A percentile compares a stretch with the other conserved stretches of the same genome.
These are phyloP conservation scores for Monosporascus sp. DNA, from an alignment of 2,329 filamentous ascomycete genomes.

Conservation along the genomic window DNA sequence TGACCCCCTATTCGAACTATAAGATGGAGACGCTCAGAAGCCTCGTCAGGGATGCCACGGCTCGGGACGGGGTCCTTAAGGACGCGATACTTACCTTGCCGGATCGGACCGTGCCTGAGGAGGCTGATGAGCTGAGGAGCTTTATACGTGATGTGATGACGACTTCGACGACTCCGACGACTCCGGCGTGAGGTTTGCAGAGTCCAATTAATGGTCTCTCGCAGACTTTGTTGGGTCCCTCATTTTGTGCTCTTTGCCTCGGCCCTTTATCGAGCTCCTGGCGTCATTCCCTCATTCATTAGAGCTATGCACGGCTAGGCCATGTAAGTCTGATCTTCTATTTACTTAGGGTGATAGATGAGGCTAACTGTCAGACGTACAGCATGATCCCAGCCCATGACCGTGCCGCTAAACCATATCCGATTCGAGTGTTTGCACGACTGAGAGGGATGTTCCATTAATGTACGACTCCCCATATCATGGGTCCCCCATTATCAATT, in stretches of 20 bases:
- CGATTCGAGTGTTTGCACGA: too few species aligned
- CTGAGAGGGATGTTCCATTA: too few species aligned
- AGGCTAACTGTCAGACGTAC: too few species aligned
- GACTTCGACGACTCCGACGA: constrained; percentile 15
- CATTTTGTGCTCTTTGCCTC: neutral
- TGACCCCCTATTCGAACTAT: constrained; percentile 30
- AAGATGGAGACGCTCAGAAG: constrained; percentile 31
- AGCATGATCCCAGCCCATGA: too few species aligned
- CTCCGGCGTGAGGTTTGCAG: neutral
- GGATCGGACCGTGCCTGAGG: constrained; percentile 44
- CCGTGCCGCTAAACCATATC: too few species aligned
- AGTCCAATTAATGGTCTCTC: neutral
- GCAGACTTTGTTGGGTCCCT: neutral
- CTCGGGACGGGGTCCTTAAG: constrained; percentile 32
- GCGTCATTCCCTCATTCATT: too few species aligned
- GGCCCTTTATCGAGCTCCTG: constrained; percentile 3
- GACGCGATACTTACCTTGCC: constrained; percentile 37
- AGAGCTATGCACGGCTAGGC: too few species aligned
- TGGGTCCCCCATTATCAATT: too few species aligned
- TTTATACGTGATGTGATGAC: constrained; percentile 39
- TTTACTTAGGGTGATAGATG: too few species aligned
- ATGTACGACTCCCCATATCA: too few species aligned
- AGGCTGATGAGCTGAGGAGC: constrained; percentile 39
- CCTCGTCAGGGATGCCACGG: constrained; percentile 36
- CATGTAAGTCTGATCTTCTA: too few species aligned